phyloP scores from a whole-genome alignment of 2,329 filamentous ascomycete species.

The Trichoderma polysporum region DNA sequence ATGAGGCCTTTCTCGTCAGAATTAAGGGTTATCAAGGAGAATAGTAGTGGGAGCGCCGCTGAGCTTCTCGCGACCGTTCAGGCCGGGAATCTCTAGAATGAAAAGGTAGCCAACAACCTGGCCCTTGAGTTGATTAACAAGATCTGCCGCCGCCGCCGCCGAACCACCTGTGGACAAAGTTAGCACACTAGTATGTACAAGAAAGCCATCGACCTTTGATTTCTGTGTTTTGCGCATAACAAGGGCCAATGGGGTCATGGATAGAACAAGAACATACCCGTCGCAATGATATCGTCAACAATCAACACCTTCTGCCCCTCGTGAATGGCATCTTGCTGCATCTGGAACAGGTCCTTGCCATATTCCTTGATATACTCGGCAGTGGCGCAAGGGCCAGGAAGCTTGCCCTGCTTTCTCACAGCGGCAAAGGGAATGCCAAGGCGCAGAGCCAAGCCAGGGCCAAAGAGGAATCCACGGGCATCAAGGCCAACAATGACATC shows the following conservation, averaged over 20 bases:
- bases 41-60: constrained; percentile 75
- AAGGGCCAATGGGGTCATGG: neutral
- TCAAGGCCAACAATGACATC: constrained; percentile 94
- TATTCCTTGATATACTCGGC: constrained; percentile 95
- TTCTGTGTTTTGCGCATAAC: neutral
- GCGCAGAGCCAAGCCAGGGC: constrained; percentile 79
- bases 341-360: constrained; percentile 91
- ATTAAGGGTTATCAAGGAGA: constrained; percentile 61
- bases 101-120: constrained; percentile 88
- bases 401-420: constrained; percentile 92
- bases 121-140: constrained; percentile 84
- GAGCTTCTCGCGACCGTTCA: constrained; percentile 89
- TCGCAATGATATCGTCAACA: constrained; percentile 98
- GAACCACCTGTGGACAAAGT: constrained; percentile 69
- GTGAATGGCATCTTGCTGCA: constrained; percentile 83
- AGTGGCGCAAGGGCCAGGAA: constrained; percentile 84
- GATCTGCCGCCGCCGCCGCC: constrained; percentile 79
- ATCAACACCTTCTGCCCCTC: constrained; percentile 86
- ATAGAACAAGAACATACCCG: constrained; percentile 62
- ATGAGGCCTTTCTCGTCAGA: neutral
- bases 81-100: constrained; percentile 90
- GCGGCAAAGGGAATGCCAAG: constrained; percentile 87
- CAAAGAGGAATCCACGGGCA: constrained; percentile 92
- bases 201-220: neutral
- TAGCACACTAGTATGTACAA: neutral